Percentiles rank a stretch among this genome's conserved stretches.
These are phyloP conservation scores for Melampsora americana DNA, from an alignment of 1,284 basidiomycete genomes.

Conservation along the genomic window DNA sequence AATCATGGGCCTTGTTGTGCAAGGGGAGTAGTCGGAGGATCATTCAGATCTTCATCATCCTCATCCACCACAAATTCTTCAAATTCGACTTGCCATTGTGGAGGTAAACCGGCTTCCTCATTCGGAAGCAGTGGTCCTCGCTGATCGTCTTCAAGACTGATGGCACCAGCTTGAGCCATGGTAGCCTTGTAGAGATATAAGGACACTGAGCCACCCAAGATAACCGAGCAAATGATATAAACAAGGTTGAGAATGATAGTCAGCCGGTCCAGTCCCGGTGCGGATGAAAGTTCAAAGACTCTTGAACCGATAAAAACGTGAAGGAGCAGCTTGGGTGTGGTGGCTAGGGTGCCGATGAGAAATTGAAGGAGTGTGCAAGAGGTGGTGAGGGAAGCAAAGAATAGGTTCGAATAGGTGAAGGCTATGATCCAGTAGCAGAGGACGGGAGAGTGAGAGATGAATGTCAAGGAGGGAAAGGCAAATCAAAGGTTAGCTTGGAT, in stretches of 20 bases:
- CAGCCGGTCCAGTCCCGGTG: conserved; percentile 10
- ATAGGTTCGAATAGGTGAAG: conserved; percentile 40
- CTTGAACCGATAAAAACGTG: conserved; percentile 41
- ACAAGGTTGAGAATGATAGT: conserved; percentile 30
- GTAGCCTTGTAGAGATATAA: conserved; percentile 36
- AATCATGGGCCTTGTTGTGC: not conserved
- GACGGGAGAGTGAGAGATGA: not conserved
- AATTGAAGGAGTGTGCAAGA: conserved; percentile 32
- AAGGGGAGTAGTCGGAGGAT: not conserved
- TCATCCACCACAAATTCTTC: conserved; percentile 36
- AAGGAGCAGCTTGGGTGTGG: conserved; percentile 36
- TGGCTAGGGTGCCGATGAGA: conserved; percentile 25
- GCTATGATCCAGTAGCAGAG: not conserved
- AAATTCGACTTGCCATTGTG: conserved; percentile 42
- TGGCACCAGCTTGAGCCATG: conserved; percentile 37
- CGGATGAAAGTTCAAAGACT: conserved; percentile 31
- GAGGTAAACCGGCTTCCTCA: conserved; percentile 11
- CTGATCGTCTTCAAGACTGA: conserved; percentile 38
- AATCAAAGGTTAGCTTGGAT: not conserved
- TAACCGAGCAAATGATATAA: conserved; percentile 23
- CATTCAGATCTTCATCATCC: conserved; percentile 2
- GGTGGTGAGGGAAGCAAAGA: conserved; percentile 43
- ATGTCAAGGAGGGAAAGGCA: not conserved
- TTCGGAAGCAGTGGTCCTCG: conserved; percentile 15
- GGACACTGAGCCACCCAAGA: conserved; percentile 12